phyloP scores from a whole-genome alignment of 805 yeast genomes.

The Kluyveromyces lactis region DNA sequence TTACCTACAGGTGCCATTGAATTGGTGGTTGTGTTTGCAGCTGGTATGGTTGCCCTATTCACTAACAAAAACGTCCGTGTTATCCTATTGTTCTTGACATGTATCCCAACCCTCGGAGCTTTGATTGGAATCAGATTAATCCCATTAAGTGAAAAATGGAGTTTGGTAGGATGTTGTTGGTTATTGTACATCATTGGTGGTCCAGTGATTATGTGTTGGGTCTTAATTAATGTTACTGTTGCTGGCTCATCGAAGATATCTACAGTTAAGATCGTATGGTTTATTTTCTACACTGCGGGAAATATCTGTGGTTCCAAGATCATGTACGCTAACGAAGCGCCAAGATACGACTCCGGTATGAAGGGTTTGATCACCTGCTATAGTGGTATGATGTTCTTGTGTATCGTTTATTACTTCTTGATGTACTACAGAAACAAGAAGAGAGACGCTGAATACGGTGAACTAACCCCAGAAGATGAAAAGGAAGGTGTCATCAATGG shows the following conservation, averaged over 20 bases:
- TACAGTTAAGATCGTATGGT: conserved; percentile 15
- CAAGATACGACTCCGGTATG: conserved; percentile 15
- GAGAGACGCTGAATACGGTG: conserved; percentile 11
- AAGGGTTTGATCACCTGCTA: conserved; percentile 16
- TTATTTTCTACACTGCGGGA: conserved; percentile 14
- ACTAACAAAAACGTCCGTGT: conserved; percentile 13
- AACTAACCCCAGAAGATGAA: conserved; percentile 11
- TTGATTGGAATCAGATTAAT: conserved; percentile 15
- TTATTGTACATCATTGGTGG: conserved; percentile 16
- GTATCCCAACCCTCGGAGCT: conserved; percentile 17
- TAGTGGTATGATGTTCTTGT: conserved; percentile 15
- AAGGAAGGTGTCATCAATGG: conserved; percentile 16
- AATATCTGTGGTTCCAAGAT: conserved; percentile 15
- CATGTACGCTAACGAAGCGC: conserved; percentile 15
- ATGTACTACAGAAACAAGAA: conserved; percentile 14
- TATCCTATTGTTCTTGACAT: conserved; percentile 12
- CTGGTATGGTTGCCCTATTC: conserved; percentile 15
- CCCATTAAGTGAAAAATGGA: conserved; percentile 16
- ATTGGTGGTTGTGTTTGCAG: conserved; percentile 14
- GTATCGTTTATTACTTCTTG: conserved; percentile 11
- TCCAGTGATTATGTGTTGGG: conserved; percentile 18
- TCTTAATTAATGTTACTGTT: conserved; percentile 13
- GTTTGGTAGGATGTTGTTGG: conserved; percentile 17
- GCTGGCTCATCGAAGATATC: conserved; percentile 17
- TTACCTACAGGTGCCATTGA: conserved; percentile 18